A percentile compares a stretch with the other conserved stretches of the same genome.
phyloP scores from a whole-genome alignment of 345 rosid species.

The Limnanthes douglasii region DNA sequence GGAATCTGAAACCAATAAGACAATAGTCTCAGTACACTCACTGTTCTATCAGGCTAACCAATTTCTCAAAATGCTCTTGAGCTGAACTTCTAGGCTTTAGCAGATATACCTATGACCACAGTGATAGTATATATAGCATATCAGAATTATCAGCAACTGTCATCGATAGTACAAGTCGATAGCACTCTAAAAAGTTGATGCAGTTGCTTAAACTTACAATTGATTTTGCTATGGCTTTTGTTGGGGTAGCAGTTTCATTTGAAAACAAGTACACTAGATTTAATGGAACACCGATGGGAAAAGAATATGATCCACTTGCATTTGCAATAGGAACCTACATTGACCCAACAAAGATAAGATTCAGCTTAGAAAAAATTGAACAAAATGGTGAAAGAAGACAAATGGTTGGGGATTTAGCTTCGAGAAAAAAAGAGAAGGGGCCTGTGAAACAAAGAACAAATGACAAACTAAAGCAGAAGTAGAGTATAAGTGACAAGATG shows the following conservation, averaged over 20 bases:
- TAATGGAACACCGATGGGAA: constrained; percentile 84
- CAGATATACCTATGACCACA: constrained; percentile 57
- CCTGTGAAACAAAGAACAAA: no score
- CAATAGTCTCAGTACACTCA: constrained; percentile 25
- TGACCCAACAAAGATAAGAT: no score
- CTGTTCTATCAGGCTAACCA: constrained; percentile 98
- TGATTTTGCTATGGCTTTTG: constrained; percentile 84
- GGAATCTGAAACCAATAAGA: background rate
- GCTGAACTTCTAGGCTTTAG: constrained; percentile 65
- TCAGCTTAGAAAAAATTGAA: no score
- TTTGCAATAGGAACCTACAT: constrained; percentile 99
- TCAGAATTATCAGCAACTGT: constrained; percentile 10
- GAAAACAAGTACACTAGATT: constrained; percentile 88
- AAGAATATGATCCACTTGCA: constrained; percentile 91
- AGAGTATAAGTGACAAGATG: no score
- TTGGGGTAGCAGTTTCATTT: constrained; percentile 60
- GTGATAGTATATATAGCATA: constrained; percentile 8
- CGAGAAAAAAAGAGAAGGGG: no score
- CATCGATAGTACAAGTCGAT: constrained; percentile 11
- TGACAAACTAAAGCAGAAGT: no score
- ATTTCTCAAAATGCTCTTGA: constrained; percentile 66
- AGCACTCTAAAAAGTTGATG: constrained; percentile 3
- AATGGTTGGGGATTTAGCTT: no score
- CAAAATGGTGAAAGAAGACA: no score
- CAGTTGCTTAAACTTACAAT: constrained; percentile 70